A percentile compares a stretch with the other conserved stretches of the same genome.
Conservation (phyloP, 768 basidiomycete genomes). For the Harrya chromipes region DNA sequence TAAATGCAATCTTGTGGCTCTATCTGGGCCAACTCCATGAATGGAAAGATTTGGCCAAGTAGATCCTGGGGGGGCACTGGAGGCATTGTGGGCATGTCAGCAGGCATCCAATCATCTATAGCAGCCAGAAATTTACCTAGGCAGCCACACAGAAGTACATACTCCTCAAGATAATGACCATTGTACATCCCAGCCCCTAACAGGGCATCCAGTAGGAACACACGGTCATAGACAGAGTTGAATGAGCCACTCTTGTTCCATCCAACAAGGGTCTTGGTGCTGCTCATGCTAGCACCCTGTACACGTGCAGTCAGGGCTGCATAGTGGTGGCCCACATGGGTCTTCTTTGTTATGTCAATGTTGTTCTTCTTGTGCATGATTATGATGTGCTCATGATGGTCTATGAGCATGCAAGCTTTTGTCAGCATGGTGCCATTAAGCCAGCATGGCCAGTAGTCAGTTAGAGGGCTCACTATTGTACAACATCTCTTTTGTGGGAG, state of each 20-base stretch:
- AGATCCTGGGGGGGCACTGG: constrained; percentile 17
- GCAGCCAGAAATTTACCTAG: not conserved
- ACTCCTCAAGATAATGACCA: constrained; percentile 22
- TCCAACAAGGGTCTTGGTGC: constrained; percentile 32
- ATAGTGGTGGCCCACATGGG: constrained; percentile 29
- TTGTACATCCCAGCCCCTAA: constrained; percentile 33
- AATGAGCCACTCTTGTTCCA: constrained; percentile 31
- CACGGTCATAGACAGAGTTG: constrained; percentile 27
- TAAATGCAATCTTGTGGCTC: not conserved
- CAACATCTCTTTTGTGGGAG: constrained; percentile 18
- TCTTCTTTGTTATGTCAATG: constrained; percentile 29
- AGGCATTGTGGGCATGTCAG: not conserved
- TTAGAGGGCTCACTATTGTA: constrained; percentile 30
- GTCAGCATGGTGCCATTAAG: no score
- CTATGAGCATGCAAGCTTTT: constrained; percentile 9
- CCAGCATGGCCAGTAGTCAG: no score
- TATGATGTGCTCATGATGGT: constrained; percentile 27
- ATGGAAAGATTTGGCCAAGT: constrained; percentile 9
- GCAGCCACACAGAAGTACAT: constrained; percentile 19
- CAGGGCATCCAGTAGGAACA: constrained; percentile 28
- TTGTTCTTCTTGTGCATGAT: constrained; percentile 22
- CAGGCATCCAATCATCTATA: not conserved
- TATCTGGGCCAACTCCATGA: not conserved
- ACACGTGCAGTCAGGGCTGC: constrained; percentile 27
- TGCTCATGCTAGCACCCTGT: constrained; percentile 26